Conservation (phyloP, 345 rosid species). For the Linum tenue region DNA sequence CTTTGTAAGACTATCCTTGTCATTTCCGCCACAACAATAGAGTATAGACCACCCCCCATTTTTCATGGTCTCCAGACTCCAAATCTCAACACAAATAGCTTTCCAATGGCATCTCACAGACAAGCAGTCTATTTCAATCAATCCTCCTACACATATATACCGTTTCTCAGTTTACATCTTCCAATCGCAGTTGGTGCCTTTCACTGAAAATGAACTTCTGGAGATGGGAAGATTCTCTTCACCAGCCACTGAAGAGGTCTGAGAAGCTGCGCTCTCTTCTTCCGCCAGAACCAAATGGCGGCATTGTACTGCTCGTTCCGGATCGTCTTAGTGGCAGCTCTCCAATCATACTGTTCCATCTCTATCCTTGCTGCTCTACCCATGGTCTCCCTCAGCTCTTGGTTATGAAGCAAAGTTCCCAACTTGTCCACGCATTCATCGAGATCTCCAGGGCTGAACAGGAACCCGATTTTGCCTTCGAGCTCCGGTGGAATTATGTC, state of each 20-base stretch:
- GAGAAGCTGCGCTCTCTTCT: constrained; percentile 60
- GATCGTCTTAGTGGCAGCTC: constrained; percentile 76
- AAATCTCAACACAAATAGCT: too few relatives aligned
- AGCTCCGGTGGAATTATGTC: constrained; percentile 86
- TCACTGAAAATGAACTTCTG: constrained; percentile 22
- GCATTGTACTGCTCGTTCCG: constrained; percentile 88
- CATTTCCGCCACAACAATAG: too few relatives aligned
- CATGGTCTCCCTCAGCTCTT: constrained; percentile 52
- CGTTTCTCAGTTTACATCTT: too few relatives aligned
- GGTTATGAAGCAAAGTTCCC: constrained; percentile 37
- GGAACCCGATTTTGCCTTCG: constrained; percentile 78
- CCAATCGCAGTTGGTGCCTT: too few relatives aligned
- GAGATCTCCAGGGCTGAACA: constrained; percentile 67
- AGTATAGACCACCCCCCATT: too few relatives aligned
- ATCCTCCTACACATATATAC: too few relatives aligned
- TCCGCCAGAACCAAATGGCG: constrained; percentile 97
- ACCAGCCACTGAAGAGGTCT: constrained; percentile 73
- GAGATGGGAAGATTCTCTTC: constrained; percentile 53
- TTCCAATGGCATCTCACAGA: too few relatives aligned
- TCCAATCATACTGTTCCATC: constrained; percentile 89
- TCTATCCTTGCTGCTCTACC: constrained; percentile 87
- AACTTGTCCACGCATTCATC: constrained; percentile 81
- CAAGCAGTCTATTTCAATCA: too few relatives aligned
- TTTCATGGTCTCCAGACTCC: too few relatives aligned
- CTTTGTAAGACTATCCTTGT: too few relatives aligned